Evolutionary conservation across 371 early-diverging fungal species (phyloP), one percentile per base, ranked within the genome.

Genomic region (Haplosporangium sp.): DNA sequence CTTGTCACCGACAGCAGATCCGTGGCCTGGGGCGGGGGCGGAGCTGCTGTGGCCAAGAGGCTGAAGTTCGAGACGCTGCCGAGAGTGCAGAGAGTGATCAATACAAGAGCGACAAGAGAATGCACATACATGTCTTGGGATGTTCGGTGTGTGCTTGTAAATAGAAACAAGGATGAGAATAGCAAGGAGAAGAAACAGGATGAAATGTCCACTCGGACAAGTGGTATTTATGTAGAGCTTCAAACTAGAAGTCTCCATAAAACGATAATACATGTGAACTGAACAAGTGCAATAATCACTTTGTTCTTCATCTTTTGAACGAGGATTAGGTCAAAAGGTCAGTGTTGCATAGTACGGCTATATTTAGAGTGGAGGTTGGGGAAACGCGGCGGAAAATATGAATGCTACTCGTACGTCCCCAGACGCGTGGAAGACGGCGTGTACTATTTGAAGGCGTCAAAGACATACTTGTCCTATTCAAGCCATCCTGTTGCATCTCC

Each of bases 71-170:
- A 20, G 47, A 66, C 21, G 37, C 52, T 50, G 57, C 43, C 38
- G n/a, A 69, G 13, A 40, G 65, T 59, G 60, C 65, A 69, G 53
- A 75, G 7, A 6, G 59, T 58, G 38, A 75, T 23, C 1, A 69
- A 38, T 20, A 66, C 48, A 41, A 75, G 14, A 12, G 69, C 36
- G 37, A 75, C 1, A 18, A 75, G 23, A 10, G 69, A 62, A 45
- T 62, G 69, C 7, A 58, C 29, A 50, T 69, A 61, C 70, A 69
- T 69, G 29, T 29, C 29, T 29, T 29, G 1, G 29, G 29, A 29
- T 29, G 1, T 29, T 29, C 29, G 29, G 29, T 29, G 29, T 29
- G 29, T 29, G 29, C 29, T 29, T 29, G 29, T 29, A 29, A 29
- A 29, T 29, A 29, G 29, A 29, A 63, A 55, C 36, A 20, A 12